These are phyloP conservation scores for Nicotiana knightiana DNA, from an alignment of 257 asterid genomes.

Conservation along the genomic window DNA sequence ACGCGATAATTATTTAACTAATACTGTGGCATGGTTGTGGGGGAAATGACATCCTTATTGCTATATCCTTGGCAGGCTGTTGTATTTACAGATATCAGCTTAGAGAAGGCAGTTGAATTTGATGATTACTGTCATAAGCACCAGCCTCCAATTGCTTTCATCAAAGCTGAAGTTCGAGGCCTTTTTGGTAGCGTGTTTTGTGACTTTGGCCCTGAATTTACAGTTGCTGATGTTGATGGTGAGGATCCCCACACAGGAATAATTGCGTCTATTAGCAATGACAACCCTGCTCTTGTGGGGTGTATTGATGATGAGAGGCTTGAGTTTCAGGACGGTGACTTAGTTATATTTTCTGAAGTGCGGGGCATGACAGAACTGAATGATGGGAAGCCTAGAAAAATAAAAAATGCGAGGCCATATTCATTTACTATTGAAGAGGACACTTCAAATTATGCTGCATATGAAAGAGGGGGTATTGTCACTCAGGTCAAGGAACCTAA, in stretches of 20 bases:
- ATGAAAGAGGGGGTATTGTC: constrained; percentile 90
- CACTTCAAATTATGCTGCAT: constrained; percentile 54
- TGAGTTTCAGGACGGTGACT: constrained; percentile 91
- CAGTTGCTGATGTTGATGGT: constrained; percentile 84
- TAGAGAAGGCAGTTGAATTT: constrained; percentile 61
- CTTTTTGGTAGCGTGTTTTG: constrained; percentile 81
- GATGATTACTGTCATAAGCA: constrained; percentile 80
- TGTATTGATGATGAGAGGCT: constrained; percentile 96
- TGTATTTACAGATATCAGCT: constrained; percentile 64
- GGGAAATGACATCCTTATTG: neutral
- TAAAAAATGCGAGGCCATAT: constrained; percentile 62
- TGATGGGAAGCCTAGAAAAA: constrained; percentile 87
- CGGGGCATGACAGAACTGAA: constrained; percentile 84
- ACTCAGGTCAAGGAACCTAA: constrained; percentile 87
- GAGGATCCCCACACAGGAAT: constrained; percentile 93
- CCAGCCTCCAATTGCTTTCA: constrained; percentile 88
- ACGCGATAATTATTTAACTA: neutral
- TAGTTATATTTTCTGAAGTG: constrained; percentile 80
- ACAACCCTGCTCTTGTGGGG: constrained; percentile 78
- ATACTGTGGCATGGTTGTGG: neutral
- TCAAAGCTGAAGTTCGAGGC: constrained; percentile 87
- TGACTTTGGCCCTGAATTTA: constrained; percentile 89
- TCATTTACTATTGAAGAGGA: constrained; percentile 86
- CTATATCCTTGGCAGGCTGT: constrained; percentile 56
- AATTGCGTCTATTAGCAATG: constrained; percentile 82